Percentiles rank a stretch among this genome's conserved stretches.
Evolutionary conservation across 192 early-diverging fungal species (phyloP).

Genomic region (Gamsiella multidivaricata): DNA sequence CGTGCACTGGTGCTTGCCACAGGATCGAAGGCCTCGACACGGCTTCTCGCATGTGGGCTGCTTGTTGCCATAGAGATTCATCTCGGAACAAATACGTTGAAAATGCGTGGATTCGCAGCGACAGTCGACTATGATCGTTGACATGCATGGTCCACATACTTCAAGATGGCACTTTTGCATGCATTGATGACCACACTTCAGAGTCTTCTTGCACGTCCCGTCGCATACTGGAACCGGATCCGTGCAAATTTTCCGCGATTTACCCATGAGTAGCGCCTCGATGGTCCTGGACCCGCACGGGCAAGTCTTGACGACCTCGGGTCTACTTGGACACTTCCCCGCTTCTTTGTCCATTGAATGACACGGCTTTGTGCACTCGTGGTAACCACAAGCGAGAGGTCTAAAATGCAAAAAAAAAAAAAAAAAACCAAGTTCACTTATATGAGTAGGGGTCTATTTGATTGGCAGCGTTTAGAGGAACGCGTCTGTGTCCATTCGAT

Average conservation of each 20-base stretch:
- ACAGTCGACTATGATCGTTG: slow-evolving; percentile 64
- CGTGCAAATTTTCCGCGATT: slow-evolving; percentile 53
- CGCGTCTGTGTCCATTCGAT: background rate
- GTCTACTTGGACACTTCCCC: slow-evolving; percentile 63
- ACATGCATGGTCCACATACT: slow-evolving; percentile 70
- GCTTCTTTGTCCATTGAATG: slow-evolving; percentile 56
- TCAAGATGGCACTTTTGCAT: slow-evolving; percentile 69
- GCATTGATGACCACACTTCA: slow-evolving; percentile 74
- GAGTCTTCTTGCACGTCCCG: slow-evolving; percentile 63
- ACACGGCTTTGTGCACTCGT: slow-evolving; percentile 63
- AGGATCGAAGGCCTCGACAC: slow-evolving; percentile 69
- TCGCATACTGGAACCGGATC: slow-evolving; percentile 72
- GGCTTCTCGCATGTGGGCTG: slow-evolving; percentile 68
- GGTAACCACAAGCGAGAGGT: slow-evolving; percentile 61
- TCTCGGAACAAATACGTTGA: slow-evolving; percentile 57
- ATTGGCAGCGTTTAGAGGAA: background rate
- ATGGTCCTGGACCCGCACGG: slow-evolving; percentile 61
- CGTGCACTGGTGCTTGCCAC: slow-evolving; percentile 78
- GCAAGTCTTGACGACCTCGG: slow-evolving; percentile 57
- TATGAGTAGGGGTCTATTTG: background rate
- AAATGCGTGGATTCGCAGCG: slow-evolving; percentile 67
- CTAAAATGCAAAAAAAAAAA: slow-evolving; percentile 27
- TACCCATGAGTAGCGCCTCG: slow-evolving; percentile 33
- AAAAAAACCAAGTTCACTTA: too few relatives aligned
- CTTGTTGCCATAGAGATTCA: slow-evolving; percentile 54